phyloP scores from a whole-genome alignment of 2,329 filamentous ascomycete genomes.

The Scopulariopsis brevicaulis region DNA sequence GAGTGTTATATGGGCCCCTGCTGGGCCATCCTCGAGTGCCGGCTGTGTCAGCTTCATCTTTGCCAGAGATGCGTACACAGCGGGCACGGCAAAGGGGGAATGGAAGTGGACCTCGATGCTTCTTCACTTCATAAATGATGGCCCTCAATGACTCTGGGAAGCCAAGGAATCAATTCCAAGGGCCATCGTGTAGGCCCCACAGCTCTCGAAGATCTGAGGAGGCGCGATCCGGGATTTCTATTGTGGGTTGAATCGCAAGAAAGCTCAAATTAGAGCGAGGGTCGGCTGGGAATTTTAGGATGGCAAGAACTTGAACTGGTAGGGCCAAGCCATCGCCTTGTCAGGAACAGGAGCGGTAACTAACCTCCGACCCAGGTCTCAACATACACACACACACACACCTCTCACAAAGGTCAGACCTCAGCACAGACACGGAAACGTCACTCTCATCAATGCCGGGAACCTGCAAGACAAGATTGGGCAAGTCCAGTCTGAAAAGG shows the following conservation, averaged over 20 bases:
- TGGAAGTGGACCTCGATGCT: not conserved
- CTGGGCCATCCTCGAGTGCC: slow-evolving; percentile 4
- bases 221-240: not conserved
- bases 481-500: too few species aligned
- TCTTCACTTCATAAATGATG: not conserved
- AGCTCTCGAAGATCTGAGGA: not conserved
- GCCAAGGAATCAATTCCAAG: not conserved
- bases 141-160: not conserved
- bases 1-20: slow-evolving; percentile 1
- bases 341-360: not conserved
- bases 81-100: not conserved
- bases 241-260: too few species aligned
- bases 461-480: too few species aligned
- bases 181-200: not conserved
- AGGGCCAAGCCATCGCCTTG: not conserved
- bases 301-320: not conserved
- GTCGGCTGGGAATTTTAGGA: not conserved
- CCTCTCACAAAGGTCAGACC: too few species aligned
- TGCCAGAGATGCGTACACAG: not conserved
- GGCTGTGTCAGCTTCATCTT: not conserved
- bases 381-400: too few species aligned
- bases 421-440: too few species aligned
- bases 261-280: too few species aligned
- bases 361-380: too few species aligned
- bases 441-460: too few species aligned